Percentiles rank a stretch among this genome's conserved stretches.
These are phyloP conservation scores for Chlorella sorokiniana DNA, from an alignment of 139 green algal species.

Conservation along the genomic window DNA sequence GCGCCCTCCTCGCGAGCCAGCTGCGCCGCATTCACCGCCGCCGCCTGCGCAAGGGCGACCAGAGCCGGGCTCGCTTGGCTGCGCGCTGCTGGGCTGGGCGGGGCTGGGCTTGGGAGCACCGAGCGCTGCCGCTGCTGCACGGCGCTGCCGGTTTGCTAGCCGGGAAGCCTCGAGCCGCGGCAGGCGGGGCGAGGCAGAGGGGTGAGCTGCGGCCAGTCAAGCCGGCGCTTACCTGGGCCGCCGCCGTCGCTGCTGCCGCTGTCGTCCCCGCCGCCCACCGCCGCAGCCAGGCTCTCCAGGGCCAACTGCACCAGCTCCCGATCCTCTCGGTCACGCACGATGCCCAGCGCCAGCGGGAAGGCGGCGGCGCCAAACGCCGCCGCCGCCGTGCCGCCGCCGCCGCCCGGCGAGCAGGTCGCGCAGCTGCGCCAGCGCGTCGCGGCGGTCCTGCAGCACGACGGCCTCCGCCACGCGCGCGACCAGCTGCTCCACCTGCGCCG, in stretches of 20 bases:
- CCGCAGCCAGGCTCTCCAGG: slow-evolving; percentile 76
- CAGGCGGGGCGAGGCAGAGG: too few relatives aligned
- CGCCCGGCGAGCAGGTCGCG: slow-evolving; percentile 67
- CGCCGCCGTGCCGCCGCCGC: slow-evolving; percentile 57
- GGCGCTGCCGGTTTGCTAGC: too few relatives aligned
- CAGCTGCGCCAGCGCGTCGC: slow-evolving; percentile 73
- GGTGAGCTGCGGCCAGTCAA: too few relatives aligned
- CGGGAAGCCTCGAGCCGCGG: too few relatives aligned
- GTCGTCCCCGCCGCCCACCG: neutral
- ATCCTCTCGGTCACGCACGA: slow-evolving; percentile 79
- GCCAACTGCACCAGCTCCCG: slow-evolving; percentile 74
- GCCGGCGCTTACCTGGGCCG: neutral
- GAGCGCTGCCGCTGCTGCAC: too few relatives aligned
- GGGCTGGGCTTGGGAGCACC: too few relatives aligned
- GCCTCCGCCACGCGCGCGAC: slow-evolving; percentile 79
- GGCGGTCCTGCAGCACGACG: slow-evolving; percentile 74
- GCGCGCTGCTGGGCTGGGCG: too few relatives aligned
- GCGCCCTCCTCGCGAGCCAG: slow-evolving; percentile 65
- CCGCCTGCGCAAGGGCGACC: slow-evolving; percentile 31
- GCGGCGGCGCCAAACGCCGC: slow-evolving; percentile 76
- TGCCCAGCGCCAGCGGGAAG: slow-evolving; percentile 68
- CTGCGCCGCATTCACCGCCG: slow-evolving; percentile 79
- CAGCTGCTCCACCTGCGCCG: slow-evolving; percentile 64
- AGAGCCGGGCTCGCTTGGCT: too few relatives aligned
- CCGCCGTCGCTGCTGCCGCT: neutral